phyloP scores from a whole-genome alignment of 495 filamentous ascomycete genomes.

The Neohortaea acidophila region DNA sequence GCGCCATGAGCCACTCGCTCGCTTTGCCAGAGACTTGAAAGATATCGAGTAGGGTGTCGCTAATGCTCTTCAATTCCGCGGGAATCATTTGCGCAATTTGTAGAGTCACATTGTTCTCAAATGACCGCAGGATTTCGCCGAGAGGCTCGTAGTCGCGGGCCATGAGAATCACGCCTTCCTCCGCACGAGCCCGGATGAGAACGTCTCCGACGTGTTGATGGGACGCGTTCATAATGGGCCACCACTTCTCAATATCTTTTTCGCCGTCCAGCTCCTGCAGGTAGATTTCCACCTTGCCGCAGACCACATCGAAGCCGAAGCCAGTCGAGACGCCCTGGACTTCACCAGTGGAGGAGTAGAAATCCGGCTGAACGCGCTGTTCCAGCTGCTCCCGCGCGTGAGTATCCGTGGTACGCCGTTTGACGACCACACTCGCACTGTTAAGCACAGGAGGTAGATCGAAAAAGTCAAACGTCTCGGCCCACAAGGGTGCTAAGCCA shows the following conservation, averaged over 20 bases:
- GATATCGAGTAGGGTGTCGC: constrained; percentile 80
- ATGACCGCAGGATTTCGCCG: constrained; percentile 70
- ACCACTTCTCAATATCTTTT: constrained; percentile 80
- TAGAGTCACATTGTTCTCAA: constrained; percentile 66
- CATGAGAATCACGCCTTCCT: constrained; percentile 81
- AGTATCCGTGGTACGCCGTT: constrained; percentile 40
- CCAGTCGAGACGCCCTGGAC: constrained; percentile 23
- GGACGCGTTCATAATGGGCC: constrained; percentile 59
- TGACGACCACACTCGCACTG: constrained; percentile 67
- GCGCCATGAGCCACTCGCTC: constrained; percentile 76
- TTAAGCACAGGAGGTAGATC: constrained; percentile 72
- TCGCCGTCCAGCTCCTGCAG: constrained; percentile 68
- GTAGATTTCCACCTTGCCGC: constrained; percentile 67
- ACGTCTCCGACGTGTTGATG: constrained; percentile 70
- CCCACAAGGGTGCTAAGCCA: constrained; percentile 81
- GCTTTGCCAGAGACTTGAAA: constrained; percentile 88
- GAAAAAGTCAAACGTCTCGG: constrained; percentile 75
- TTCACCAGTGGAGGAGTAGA: constrained; percentile 20
- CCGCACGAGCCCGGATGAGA: constrained; percentile 65
- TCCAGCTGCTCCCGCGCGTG: constrained; percentile 11
- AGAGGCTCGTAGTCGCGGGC: constrained; percentile 70
- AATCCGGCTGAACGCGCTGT: constrained; percentile 16
- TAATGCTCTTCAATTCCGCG: constrained; percentile 58
- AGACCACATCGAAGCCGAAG: constrained; percentile 40
- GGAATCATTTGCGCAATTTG: constrained; percentile 71